Percentiles rank a stretch among this genome's conserved stretches.
These are phyloP conservation scores for Clavispora vitiphila DNA, from an alignment of 805 yeast species.

Conservation along the genomic window DNA sequence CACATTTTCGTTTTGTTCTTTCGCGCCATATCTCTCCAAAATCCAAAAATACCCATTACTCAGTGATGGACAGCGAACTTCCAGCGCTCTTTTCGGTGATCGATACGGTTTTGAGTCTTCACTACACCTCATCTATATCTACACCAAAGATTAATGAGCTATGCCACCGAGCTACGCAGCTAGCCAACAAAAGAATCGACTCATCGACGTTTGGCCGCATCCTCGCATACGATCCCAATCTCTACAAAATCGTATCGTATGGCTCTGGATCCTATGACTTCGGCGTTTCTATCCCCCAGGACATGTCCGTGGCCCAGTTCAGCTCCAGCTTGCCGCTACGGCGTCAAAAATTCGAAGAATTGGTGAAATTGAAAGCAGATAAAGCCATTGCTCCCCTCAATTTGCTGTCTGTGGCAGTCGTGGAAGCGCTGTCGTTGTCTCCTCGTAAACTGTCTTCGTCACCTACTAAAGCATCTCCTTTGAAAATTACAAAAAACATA, in stretches of 20 bases:
- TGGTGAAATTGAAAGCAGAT: neutral
- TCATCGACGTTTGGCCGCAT: conserved; percentile 7
- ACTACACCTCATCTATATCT: conserved; percentile 28
- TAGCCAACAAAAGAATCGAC: conserved; percentile 9
- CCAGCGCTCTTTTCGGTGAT: conserved; percentile 22
- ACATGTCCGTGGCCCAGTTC: conserved; percentile 9
- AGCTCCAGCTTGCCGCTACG: conserved; percentile 13
- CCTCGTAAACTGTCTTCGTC: conserved; percentile 3
- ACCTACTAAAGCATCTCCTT: conserved; percentile 6
- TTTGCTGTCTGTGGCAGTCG: neutral
- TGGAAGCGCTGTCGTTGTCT: neutral
- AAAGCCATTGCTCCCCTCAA: neutral
- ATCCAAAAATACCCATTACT: neutral
- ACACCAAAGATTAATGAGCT: conserved; percentile 16
- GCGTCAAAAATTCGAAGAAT: conserved; percentile 14
- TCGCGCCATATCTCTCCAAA: neutral
- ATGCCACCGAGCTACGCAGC: conserved; percentile 11
- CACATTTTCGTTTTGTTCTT: neutral
- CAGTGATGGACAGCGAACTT: conserved; percentile 3
- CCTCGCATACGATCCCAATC: conserved; percentile 5
- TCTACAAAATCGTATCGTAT: conserved; percentile 8
- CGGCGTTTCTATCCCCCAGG: conserved; percentile 11
- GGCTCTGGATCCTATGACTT: conserved; percentile 9
- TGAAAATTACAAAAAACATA: conserved; percentile 6
- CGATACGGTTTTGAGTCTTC: conserved; percentile 29